phyloP scores from a whole-genome alignment of 2,329 filamentous ascomycete species.

The Scedosporium apiospermum region DNA sequence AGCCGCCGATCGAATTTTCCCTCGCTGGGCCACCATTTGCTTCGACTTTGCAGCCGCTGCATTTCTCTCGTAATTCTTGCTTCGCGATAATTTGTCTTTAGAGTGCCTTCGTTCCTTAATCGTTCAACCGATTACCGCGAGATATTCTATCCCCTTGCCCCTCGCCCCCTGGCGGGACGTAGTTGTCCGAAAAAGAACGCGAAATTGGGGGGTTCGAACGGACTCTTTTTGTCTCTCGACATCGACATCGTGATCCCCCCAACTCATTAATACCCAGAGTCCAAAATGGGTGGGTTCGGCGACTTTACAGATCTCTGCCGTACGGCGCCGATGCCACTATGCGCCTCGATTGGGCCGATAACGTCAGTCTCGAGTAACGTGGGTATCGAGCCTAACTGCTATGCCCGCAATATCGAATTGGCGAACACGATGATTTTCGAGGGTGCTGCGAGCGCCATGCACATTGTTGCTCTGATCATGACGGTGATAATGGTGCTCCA shows the following conservation, averaged over 20 bases:
- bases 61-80: background rate
- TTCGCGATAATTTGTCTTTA: background rate
- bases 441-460: conserved; percentile 80
- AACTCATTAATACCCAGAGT: background rate
- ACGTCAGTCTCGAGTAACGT: conserved; percentile 56
- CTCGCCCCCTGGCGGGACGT: background rate
- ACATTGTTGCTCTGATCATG: conserved; percentile 86
- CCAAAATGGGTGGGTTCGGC: conserved; percentile 69
- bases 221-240: background rate
- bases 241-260: background rate
- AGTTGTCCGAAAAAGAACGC: background rate
- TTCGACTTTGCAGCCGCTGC: background rate
- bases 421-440: conserved; percentile 99
- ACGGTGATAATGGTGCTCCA: conserved; percentile 96
- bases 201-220: background rate
- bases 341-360: conserved; percentile 71
- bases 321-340: conserved; percentile 77
- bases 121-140: background rate
- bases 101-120: background rate
- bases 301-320: conserved; percentile 83
- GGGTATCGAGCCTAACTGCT: conserved; percentile 84
- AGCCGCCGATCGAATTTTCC: no score
- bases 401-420: conserved; percentile 87
- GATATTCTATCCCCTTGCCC: background rate
- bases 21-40: no score